Conservation (phyloP, 805 yeast genomes). For the Hemisphaericaspora nanyangensis region DNA sequence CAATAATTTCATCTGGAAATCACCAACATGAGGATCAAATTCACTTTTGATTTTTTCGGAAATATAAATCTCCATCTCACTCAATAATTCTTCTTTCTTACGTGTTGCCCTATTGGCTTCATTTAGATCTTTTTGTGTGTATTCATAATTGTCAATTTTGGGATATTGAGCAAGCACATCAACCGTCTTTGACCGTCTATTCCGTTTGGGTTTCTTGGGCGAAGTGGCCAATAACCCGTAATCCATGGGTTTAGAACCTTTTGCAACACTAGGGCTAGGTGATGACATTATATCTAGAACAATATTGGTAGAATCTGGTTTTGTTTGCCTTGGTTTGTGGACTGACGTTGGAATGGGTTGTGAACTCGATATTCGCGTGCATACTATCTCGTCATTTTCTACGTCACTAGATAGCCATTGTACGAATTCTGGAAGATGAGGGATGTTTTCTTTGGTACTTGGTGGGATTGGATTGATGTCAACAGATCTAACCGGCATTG, state of each 20-base stretch:
- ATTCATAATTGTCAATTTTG: constrained; percentile 6
- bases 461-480: constrained; percentile 8
- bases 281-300: no score
- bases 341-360: background rate
- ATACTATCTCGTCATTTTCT: background rate
- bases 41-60: constrained; percentile 1
- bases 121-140: constrained; percentile 26
- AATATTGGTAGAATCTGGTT: background rate
- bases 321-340: background rate
- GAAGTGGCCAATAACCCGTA: background rate
- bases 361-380: background rate
- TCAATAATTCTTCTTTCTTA: constrained; percentile 47
- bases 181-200: background rate
- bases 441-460: no score
- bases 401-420: constrained; percentile 8
- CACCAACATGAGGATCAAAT: background rate
- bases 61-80: constrained; percentile 37
- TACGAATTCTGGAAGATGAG: background rate
- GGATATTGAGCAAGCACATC: background rate
- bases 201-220: background rate
- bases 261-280: background rate
- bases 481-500: no score
- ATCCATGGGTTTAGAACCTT: constrained; percentile 1
- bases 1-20: constrained; percentile 2
- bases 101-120: constrained; percentile 35